A percentile compares a stretch with the other conserved stretches of the same genome.
These are phyloP conservation scores for Melocanna baccifera DNA, from an alignment of 176 grass and related monocot genomes.

Conservation along the genomic window DNA sequence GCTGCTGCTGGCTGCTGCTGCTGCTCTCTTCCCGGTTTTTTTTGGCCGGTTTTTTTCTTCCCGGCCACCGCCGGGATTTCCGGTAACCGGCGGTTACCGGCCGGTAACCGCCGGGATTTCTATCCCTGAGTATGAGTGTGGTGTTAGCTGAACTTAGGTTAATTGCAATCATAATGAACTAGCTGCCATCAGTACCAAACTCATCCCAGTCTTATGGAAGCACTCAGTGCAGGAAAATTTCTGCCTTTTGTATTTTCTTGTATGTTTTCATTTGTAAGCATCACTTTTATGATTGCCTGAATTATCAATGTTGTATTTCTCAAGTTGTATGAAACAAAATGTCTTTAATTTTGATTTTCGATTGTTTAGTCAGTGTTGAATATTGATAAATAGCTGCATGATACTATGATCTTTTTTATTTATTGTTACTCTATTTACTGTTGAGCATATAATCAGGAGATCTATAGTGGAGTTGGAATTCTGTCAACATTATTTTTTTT, in stretches of 20 bases:
- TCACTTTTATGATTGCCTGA: neutral
- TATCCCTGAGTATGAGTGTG: neutral
- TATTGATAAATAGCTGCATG: neutral
- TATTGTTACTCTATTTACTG: neutral
- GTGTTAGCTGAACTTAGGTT: neutral
- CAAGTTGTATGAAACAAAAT: neutral
- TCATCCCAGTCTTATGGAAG: neutral
- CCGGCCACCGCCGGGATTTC: too few relatives aligned
- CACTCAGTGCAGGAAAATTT: neutral
- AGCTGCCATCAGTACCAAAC: neutral
- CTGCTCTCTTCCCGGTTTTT: too few relatives aligned
- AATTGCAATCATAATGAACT: neutral
- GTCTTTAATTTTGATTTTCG: neutral
- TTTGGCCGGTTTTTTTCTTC: too few relatives aligned
- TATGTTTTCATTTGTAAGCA: neutral
- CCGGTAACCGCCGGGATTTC: too few relatives aligned
- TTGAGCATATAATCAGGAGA: neutral
- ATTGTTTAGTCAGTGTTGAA: neutral
- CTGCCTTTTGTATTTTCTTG: neutral
- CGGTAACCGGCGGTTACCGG: too few relatives aligned
- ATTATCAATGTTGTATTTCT: neutral
- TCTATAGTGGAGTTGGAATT: neutral
- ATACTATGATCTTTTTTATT: conserved; percentile 8
- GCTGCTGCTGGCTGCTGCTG: too few relatives aligned
- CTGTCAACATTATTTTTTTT: neutral